A percentile compares a stretch with the other conserved stretches of the same genome.
Evolutionary conservation across 2,329 filamentous ascomycete species (phyloP).

Genomic region (Fusarium liriodendri): DNA sequence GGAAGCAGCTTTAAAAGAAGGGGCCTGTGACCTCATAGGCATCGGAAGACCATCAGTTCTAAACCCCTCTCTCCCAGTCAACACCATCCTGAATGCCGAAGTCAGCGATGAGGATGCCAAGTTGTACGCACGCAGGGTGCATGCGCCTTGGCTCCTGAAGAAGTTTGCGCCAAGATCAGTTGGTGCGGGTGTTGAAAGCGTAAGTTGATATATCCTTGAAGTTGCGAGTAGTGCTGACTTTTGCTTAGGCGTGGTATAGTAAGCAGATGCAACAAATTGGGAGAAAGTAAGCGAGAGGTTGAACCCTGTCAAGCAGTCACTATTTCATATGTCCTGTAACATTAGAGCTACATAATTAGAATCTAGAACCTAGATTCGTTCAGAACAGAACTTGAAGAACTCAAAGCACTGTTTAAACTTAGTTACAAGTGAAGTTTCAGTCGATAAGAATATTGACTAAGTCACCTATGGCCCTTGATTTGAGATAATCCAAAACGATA

Average conservation of each 20-base stretch:
- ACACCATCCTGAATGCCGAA: conserved; percentile 30
- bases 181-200: conserved; percentile 33
- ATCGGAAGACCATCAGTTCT: conserved; percentile 53
- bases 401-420: not conserved
- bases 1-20: conserved; percentile 52
- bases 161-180: conserved; percentile 25
- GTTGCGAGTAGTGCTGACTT: not conserved
- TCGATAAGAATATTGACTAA: not conserved
- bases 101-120: conserved; percentile 25
- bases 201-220: not conserved
- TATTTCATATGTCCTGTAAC: not conserved
- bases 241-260: conserved; percentile 20
- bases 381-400: not conserved
- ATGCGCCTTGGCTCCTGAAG: conserved; percentile 32
- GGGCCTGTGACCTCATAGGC: conserved; percentile 56
- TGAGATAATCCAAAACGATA: not conserved
- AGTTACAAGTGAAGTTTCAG: not conserved
- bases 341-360: not conserved
- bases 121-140: conserved; percentile 10
- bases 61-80: conserved; percentile 52
- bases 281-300: not conserved
- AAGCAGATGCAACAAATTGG: conserved; percentile 29
- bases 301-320: too few species aligned
- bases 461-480: not conserved
- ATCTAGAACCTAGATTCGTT: not conserved